phyloP scores from a whole-genome alignment of 495 filamentous ascomycete genomes.

The Terfezia claveryi region DNA sequence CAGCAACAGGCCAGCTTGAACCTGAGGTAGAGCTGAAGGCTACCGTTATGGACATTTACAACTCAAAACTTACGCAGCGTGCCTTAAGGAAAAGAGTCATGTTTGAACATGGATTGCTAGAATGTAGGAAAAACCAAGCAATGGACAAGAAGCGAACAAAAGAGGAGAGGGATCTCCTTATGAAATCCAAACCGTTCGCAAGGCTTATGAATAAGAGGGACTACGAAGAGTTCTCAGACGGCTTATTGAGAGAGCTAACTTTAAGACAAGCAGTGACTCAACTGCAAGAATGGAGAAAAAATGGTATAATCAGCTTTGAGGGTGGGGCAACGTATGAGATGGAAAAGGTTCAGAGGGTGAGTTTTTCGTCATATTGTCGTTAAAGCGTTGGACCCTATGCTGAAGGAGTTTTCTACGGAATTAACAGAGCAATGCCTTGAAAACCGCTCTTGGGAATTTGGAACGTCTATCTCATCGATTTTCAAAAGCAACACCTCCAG shows the following conservation, averaged over 20 bases:
- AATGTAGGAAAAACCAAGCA: constrained; percentile 72
- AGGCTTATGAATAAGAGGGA: constrained; percentile 89
- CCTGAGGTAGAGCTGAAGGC: constrained; percentile 94
- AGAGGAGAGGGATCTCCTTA: constrained; percentile 72
- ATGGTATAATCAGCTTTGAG: constrained; percentile 60
- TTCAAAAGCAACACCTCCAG: constrained; percentile 18
- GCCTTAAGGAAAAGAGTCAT: constrained; percentile 94
- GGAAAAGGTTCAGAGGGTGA: constrained; percentile 56
- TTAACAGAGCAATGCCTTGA: neutral
- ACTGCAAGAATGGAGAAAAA: constrained; percentile 80
- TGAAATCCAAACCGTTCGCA: constrained; percentile 87
- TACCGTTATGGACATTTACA: constrained; percentile 97
- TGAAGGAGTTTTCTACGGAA: too few relatives aligned
- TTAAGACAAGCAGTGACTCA: constrained; percentile 73
- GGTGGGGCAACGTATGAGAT: constrained; percentile 85
- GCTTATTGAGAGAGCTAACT: constrained; percentile 72
- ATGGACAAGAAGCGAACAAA: constrained; percentile 88
- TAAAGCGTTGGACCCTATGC: too few relatives aligned
- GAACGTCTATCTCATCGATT: constrained; percentile 18
- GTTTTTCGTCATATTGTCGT: neutral
- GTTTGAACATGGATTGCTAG: constrained; percentile 79
- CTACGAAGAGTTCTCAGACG: constrained; percentile 64
- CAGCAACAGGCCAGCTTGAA: constrained; percentile 58
- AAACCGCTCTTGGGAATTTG: constrained; percentile 13
- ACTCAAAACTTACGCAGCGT: constrained; percentile 67